Base-by-base conservation (phyloP, 345 rosid genomes). In the Linum tenue region DNA sequence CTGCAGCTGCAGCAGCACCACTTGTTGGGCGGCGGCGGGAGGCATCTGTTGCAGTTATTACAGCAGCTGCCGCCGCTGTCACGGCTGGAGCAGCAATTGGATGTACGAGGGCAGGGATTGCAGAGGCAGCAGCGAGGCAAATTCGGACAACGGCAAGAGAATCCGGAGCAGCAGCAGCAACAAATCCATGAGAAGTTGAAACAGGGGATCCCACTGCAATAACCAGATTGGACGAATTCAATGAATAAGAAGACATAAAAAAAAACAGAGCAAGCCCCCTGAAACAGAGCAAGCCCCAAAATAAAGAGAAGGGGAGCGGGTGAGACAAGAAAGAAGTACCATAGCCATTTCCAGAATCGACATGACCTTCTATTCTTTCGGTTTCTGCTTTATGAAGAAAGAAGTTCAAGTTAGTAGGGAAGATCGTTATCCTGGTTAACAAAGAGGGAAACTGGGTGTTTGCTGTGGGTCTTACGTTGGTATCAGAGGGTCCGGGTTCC, bases 321-420 rank as follows among this genome's bases (percentile, higher is more conserved):
- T 7, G 12, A 56, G 55, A 62, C 36, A 66, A 63, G 62, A 59
- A 59, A 66, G 64, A 17, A 62, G 60, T 81, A 90, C 97, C 97
- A 77, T 53, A 91, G 89, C 97, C 91, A 83, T 67, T 86, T 85
- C 96, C 92, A 89, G 68, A 89, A 82, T 10, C 84, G 74, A 70
- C 88, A 75, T 5, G 84, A 69, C 75, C 79, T 80, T 72, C 84
- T 75, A 36, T 72, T 82, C 74, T 83, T 89, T 64, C 53, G 73
- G 62, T 75, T 75, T 76, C 95, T 92, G 83, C 71, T 73, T 39
- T 43, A 16, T 22, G 43, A 62, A 37, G 59, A 58, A 11, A 22
- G 1, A 11, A 7, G 14, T 12, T 39, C 55, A 61, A 37, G 22
- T 11, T 37, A 1, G 7, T 60, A 15, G 31, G 31, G 31, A 22